Conservation (phyloP, 2,329 filamentous ascomycete genomes). For the Trichoderma koningii region DNA sequence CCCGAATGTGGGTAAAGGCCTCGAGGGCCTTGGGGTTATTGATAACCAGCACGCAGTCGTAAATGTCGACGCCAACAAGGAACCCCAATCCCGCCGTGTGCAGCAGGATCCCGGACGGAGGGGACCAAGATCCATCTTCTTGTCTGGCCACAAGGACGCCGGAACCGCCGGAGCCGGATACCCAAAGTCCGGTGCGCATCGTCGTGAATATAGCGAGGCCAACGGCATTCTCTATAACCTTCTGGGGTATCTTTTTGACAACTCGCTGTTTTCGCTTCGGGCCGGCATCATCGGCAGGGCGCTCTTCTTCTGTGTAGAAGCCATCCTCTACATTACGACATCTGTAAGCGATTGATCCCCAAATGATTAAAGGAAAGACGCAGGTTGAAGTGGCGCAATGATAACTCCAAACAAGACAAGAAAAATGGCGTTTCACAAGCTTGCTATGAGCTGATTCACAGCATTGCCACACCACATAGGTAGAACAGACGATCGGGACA, state of each 20-base stretch:
- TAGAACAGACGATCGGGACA: background rate
- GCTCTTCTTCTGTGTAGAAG: conserved; percentile 49
- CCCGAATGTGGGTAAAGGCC: conserved; percentile 66
- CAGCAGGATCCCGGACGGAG: conserved; percentile 70
- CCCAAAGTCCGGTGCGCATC: conserved; percentile 59
- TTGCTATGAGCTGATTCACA: too few relatives aligned
- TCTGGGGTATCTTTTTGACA: conserved; percentile 47
- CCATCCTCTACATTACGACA: conserved; percentile 51
- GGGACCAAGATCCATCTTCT: conserved; percentile 66
- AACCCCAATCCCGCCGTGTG: conserved; percentile 72
- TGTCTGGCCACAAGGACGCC: conserved; percentile 61
- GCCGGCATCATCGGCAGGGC: conserved; percentile 36
- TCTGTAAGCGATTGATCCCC: background rate
- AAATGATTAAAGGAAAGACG: background rate
- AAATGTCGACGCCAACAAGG: conserved; percentile 71
- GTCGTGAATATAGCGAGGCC: conserved; percentile 66
- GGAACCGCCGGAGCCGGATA: conserved; percentile 61
- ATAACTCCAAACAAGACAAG: too few relatives aligned
- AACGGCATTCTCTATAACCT: conserved; percentile 56
- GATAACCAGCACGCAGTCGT: conserved; percentile 75
- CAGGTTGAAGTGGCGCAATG: too few relatives aligned
- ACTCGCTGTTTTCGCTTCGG: conserved; percentile 48
- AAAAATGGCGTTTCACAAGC: too few relatives aligned
- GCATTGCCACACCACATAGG: too few relatives aligned
- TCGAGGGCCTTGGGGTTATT: conserved; percentile 68